phyloP scores from a whole-genome alignment of 441 rosid genomes.

The Jatropha podagrica region DNA sequence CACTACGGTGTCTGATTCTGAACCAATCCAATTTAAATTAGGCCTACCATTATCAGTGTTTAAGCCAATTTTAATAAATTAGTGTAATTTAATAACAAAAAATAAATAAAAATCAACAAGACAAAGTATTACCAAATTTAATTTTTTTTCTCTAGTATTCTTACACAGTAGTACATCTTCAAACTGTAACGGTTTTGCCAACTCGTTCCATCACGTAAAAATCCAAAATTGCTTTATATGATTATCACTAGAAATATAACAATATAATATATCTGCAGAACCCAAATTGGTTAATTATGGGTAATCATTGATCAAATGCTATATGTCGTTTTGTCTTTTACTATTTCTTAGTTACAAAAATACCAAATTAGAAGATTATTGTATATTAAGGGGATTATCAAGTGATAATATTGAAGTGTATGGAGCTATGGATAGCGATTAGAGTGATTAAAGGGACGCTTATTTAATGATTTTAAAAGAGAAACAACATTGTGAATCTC shows the following conservation, averaged over 20 bases:
- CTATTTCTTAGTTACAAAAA: not conserved
- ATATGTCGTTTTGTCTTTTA: not conserved
- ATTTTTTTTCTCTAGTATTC: not conserved
- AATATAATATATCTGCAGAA: not conserved
- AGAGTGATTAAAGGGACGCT: conserved; percentile 18
- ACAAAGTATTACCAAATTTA: not conserved
- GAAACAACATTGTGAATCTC: conserved; percentile 8
- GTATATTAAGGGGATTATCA: not conserved
- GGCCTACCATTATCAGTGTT: too few relatives aligned
- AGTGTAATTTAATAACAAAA: too few relatives aligned
- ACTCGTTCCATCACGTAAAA: not conserved
- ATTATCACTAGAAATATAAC: too few relatives aligned
- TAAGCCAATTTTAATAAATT: too few relatives aligned
- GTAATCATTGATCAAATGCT: too few relatives aligned
- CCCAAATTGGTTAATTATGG: not conserved
- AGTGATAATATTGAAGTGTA: not conserved
- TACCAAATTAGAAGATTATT: too few relatives aligned
- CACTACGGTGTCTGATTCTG: too few relatives aligned
- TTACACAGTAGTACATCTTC: too few relatives aligned
- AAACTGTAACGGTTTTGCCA: not conserved
- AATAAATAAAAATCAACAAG: not conserved
- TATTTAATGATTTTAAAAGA: not conserved
- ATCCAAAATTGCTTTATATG: not conserved
- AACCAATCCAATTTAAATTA: too few relatives aligned
- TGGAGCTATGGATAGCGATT: conserved; percentile 9